These are phyloP conservation scores for Paramecium tetraurelia DNA, from an alignment of 73 alveolate genomes.

Conservation along the genomic window DNA sequence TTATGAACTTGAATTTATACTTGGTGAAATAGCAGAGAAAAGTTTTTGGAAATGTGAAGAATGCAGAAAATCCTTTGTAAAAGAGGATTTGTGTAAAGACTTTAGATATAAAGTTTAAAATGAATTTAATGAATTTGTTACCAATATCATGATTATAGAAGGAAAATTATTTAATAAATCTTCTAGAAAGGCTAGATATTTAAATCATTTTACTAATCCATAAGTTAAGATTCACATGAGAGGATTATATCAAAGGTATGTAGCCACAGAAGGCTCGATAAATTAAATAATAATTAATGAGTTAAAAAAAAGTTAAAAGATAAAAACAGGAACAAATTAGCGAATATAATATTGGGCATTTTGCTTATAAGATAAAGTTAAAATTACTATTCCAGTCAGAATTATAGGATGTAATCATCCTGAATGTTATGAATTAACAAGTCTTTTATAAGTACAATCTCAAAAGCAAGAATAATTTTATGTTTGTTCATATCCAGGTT, in stretches of 20 bases:
- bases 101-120: not conserved
- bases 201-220: not conserved
- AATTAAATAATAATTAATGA: not conserved
- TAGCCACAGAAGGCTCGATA: not conserved
- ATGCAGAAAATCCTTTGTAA: not conserved
- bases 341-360: not conserved
- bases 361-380: not conserved
- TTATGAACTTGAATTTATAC: not conserved
- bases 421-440: slow-evolving; percentile 10
- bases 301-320: no score
- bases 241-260: not conserved
- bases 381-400: not conserved
- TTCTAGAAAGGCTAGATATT: not conserved
- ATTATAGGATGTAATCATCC: not conserved
- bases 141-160: not conserved
- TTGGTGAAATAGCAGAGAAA: not conserved
- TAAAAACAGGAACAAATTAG: not conserved
- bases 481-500: not conserved
- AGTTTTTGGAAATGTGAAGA: not conserved
- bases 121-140: not conserved
- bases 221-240: not conserved
- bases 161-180: not conserved
- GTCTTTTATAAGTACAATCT: not conserved
- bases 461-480: not conserved
- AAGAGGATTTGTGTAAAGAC: not conserved